A percentile compares a stretch with the other conserved stretches of the same genome.
Conservation (phyloP, 306 rosid species). For the Vigna hirtella region DNA sequence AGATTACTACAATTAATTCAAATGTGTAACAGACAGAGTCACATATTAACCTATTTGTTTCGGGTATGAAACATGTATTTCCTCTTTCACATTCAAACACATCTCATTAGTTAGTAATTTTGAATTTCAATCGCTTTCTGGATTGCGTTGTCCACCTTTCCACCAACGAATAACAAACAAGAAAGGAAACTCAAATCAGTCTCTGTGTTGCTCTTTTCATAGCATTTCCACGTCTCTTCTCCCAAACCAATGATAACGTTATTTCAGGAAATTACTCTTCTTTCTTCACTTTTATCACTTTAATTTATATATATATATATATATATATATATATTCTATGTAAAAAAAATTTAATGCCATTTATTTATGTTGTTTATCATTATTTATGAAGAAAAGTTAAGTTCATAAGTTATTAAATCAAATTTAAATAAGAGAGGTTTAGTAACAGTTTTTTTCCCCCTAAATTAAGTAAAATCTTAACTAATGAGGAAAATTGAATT, state of each 20-base stretch:
- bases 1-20: slow-evolving; percentile 35
- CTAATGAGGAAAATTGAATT: no score
- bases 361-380: no score
- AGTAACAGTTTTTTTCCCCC: no score
- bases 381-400: no score
- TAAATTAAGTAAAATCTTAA: no score
- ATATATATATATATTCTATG: no score
- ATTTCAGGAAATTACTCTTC: background rate
- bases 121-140: slow-evolving; percentile 39
- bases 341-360: no score
- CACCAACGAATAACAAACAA: slow-evolving; percentile 14
- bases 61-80: slow-evolving; percentile 40
- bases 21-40: background rate
- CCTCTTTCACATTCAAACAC: slow-evolving; percentile 26
- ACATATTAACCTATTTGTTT: slow-evolving; percentile 17
- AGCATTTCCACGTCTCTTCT: slow-evolving; percentile 15
- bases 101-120: slow-evolving; percentile 13
- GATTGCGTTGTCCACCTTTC: slow-evolving; percentile 20
- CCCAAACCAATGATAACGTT: background rate
- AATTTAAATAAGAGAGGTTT: no score
- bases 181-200: background rate
- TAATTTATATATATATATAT: no score
- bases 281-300: no score
- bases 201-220: slow-evolving; percentile 43
- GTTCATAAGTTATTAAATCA: no score